Evolutionary conservation across 495 filamentous ascomycete genomes (phyloP).

Genomic region (Penicillium taxi): DNA sequence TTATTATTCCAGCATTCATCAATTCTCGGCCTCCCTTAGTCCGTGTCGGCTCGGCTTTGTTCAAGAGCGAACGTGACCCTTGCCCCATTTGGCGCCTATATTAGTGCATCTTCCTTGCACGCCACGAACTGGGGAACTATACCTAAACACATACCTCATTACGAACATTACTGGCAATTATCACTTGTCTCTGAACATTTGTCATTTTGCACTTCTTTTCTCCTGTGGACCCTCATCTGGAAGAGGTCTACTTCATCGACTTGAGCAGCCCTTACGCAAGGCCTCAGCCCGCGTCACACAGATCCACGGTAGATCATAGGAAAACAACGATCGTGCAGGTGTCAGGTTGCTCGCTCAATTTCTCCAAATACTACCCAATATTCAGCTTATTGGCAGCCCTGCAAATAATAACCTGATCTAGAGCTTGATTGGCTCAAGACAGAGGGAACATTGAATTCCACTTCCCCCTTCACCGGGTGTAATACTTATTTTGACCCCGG

Average conservation of each 20-base stretch:
- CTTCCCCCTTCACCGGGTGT: slow-evolving; percentile 11
- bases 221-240: no score
- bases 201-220: no score
- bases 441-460: no score
- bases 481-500: slow-evolving; percentile 14
- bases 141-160: no score
- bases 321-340: slow-evolving; percentile 13
- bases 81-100: slow-evolving; percentile 7
- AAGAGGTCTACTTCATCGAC: no score
- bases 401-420: no score
- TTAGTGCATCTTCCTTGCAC: background rate
- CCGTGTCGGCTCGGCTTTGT: slow-evolving; percentile 7
- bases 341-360: slow-evolving; percentile 1
- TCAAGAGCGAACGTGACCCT: slow-evolving; percentile 3
- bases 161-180: no score
- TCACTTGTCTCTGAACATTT: no score
- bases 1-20: no score
- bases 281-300: slow-evolving; percentile 11
- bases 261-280: background rate
- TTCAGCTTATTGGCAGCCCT: slow-evolving; percentile 2
- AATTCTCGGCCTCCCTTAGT: no score
- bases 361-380: slow-evolving; percentile 14
- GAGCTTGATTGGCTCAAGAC: slow-evolving; percentile 5
- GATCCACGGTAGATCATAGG: slow-evolving; percentile 19
- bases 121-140: no score